These are phyloP conservation scores for Citrus sp. DNA, from an alignment of 345 rosid species.

Conservation along the genomic window DNA sequence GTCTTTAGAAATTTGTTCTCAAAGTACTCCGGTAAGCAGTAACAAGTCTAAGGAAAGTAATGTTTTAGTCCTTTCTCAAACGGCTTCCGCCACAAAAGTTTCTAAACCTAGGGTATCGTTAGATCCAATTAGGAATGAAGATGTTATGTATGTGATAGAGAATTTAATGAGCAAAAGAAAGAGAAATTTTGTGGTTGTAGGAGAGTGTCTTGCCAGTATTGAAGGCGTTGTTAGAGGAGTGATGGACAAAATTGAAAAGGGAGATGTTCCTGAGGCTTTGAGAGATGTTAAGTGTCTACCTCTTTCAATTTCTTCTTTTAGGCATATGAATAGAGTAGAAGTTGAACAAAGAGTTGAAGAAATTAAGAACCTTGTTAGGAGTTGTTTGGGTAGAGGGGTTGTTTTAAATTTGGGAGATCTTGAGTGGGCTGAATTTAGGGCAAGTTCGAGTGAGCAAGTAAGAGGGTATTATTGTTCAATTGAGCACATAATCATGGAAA, in stretches of 20 bases:
- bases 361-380: constrained; percentile 41
- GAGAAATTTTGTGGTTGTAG: constrained; percentile 60
- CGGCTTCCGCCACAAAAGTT: constrained; percentile 18
- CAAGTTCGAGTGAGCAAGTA: constrained; percentile 31
- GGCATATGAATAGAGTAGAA: constrained; percentile 47
- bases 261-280: constrained; percentile 54
- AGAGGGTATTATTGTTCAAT: constrained; percentile 40
- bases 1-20: constrained; percentile 53
- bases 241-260: constrained; percentile 55
- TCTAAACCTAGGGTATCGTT: constrained; percentile 12
- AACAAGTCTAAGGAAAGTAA: constrained; percentile 48
- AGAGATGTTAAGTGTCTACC: constrained; percentile 54
- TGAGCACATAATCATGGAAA: constrained; percentile 71
- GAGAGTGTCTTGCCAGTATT: constrained; percentile 56
- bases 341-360: constrained; percentile 61
- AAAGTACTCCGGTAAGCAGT: constrained; percentile 27
- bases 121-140: constrained; percentile 49
- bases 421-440: constrained; percentile 58
- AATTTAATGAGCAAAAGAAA: constrained; percentile 42
- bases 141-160: constrained; percentile 61
- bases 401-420: constrained; percentile 80
- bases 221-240: constrained; percentile 58
- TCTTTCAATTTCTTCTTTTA: constrained; percentile 48
- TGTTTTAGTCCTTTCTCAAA: constrained; percentile 22
- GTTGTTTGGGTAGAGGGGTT: constrained; percentile 43